phyloP scores from a whole-genome alignment of 1,284 basidiomycete genomes.

The Malassezia japonica region DNA sequence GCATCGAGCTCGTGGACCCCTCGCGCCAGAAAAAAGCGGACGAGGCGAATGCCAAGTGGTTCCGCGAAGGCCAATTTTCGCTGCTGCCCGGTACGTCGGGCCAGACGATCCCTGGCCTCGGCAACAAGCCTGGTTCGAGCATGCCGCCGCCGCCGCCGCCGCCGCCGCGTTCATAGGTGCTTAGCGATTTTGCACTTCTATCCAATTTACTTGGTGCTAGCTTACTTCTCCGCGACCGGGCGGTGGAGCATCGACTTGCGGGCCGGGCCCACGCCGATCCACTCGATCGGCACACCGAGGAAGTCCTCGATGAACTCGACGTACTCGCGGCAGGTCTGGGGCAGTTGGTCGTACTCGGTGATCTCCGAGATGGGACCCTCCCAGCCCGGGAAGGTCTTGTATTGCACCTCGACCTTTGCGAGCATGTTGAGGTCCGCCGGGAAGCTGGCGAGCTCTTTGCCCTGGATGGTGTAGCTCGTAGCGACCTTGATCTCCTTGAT shows the following conservation, averaged over 20 bases:
- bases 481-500: slow-evolving; percentile 82
- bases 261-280: slow-evolving; percentile 81
- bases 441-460: slow-evolving; percentile 71
- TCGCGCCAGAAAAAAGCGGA: slow-evolving; percentile 36
- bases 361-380: slow-evolving; percentile 64
- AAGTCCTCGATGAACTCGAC: slow-evolving; percentile 77
- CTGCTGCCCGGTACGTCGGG: slow-evolving; percentile 24
- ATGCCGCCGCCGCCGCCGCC: slow-evolving; percentile 9
- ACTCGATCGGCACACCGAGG: slow-evolving; percentile 70
- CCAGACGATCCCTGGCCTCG: background rate
- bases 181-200: background rate
- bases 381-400: slow-evolving; percentile 89
- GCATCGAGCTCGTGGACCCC: slow-evolving; percentile 50
- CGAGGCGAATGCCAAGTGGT: slow-evolving; percentile 50
- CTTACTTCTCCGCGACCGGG: background rate
- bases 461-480: slow-evolving; percentile 68
- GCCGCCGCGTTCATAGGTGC: background rate
- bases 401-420: slow-evolving; percentile 72
- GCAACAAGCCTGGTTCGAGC: background rate
- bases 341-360: slow-evolving; percentile 67
- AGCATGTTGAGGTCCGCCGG: slow-evolving; percentile 85
- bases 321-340: slow-evolving; percentile 76
- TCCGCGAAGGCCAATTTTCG: slow-evolving; percentile 47
- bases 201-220: background rate
- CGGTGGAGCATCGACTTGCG: slow-evolving; percentile 65